These are phyloP conservation scores for Jacaranda copaia DNA, from an alignment of 257 asterid genomes.

Conservation along the genomic window DNA sequence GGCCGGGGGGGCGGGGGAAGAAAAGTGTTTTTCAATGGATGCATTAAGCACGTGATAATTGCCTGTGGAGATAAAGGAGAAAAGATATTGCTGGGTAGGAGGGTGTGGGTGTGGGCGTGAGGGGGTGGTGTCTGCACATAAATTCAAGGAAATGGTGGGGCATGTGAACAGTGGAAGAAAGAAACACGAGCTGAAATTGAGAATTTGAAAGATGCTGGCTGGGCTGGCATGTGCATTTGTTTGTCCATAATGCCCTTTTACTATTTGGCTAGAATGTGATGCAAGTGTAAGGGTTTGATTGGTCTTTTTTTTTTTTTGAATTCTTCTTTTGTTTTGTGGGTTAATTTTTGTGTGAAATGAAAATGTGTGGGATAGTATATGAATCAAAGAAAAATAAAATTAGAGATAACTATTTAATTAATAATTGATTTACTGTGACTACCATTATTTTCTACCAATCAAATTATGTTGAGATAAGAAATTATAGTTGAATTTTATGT, in stretches of 20 bases:
- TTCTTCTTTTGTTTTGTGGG: too few species aligned
- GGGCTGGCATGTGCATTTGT: conserved; percentile 11
- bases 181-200: conserved; percentile 28
- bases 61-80: conserved; percentile 16
- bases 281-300: too few species aligned
- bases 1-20: too few species aligned
- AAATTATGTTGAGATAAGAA: too few species aligned
- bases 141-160: conserved; percentile 26
- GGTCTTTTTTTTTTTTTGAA: too few species aligned
- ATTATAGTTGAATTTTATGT: too few species aligned
- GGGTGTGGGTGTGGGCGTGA: background rate
- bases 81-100: background rate
- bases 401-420: too few species aligned
- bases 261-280: background rate
- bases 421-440: too few species aligned
- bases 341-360: too few species aligned
- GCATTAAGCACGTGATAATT: conserved; percentile 49
- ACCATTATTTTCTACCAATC: too few species aligned
- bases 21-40: conserved; percentile 31
- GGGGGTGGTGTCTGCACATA: background rate
- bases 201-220: background rate
- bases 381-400: too few species aligned
- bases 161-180: background rate
- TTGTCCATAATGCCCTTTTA: background rate
- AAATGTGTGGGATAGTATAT: too few species aligned